Percentiles rank a stretch among this genome's conserved stretches.
These are phyloP conservation scores for Cudoniella acicularis DNA, from an alignment of 495 filamentous ascomycete genomes.

Conservation along the genomic window DNA sequence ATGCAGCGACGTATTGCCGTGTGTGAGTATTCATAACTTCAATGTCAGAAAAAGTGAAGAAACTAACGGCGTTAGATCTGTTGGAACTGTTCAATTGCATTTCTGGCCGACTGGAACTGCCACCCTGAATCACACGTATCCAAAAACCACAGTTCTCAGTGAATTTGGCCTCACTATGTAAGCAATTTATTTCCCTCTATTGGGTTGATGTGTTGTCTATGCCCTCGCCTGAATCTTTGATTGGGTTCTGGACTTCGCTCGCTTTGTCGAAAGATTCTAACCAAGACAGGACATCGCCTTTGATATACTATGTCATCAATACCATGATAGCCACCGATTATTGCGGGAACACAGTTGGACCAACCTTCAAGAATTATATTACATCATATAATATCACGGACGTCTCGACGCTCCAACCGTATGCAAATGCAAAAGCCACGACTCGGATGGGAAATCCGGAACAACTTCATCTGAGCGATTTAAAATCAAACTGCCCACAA, in stretches of 20 bases:
- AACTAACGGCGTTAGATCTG: neutral
- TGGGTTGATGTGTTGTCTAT: too few species aligned
- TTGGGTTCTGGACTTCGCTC: too few species aligned
- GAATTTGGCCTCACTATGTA: conserved; percentile 5
- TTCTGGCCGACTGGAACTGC: conserved; percentile 4
- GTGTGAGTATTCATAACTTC: neutral
- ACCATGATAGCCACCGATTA: conserved; percentile 1
- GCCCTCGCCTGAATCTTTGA: too few species aligned
- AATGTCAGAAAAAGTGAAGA: neutral
- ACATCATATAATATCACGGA: neutral
- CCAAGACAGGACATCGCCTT: neutral
- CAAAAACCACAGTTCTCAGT: neutral
- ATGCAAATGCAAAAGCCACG: neutral
- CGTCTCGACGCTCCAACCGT: conserved; percentile 4
- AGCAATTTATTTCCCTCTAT: too few species aligned
- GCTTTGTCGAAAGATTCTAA: too few species aligned
- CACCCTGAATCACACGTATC: neutral
- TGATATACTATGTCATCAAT: conserved; percentile 3
- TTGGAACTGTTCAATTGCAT: conserved; percentile 5
- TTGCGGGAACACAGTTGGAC: neutral
- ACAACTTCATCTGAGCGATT: neutral
- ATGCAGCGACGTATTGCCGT: neutral
- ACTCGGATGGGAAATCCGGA: neutral
- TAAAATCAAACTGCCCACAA: neutral
- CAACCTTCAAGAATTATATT: neutral